Conservation (phyloP, 352 stramenopile genomes). For the Pseudoperonospora humuli region DNA sequence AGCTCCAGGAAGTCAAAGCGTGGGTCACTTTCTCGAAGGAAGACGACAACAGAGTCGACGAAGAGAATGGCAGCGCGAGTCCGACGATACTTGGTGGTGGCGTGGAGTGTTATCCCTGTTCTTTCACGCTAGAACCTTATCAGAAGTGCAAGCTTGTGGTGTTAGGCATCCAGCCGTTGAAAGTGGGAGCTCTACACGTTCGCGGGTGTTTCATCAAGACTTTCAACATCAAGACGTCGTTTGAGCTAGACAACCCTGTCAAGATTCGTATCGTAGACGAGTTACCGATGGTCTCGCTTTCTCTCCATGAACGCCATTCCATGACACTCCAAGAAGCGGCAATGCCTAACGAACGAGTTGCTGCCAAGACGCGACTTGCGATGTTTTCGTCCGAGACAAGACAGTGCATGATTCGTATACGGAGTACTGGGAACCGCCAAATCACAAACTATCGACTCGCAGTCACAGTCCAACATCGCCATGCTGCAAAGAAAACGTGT, state of each 20-base stretch:
- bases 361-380: slow-evolving; percentile 28
- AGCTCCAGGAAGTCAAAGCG: slow-evolving; percentile 49
- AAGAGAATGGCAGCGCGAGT: not conserved
- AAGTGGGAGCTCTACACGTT: slow-evolving; percentile 33
- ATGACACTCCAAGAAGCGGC: slow-evolving; percentile 10
- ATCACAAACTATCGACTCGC: slow-evolving; percentile 39
- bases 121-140: slow-evolving; percentile 41
- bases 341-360: not conserved
- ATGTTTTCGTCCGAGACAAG: slow-evolving; percentile 71
- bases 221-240: slow-evolving; percentile 57
- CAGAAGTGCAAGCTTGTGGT: slow-evolving; percentile 41
- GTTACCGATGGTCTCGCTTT: slow-evolving; percentile 39
- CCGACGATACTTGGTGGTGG: slow-evolving; percentile 2
- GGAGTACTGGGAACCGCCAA: slow-evolving; percentile 33
- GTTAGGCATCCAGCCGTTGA: slow-evolving; percentile 39
- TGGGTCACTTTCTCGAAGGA: slow-evolving; percentile 34
- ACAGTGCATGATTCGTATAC: slow-evolving; percentile 41
- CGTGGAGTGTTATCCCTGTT: slow-evolving; percentile 56
- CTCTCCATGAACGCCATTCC: slow-evolving; percentile 36
- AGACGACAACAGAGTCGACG: not conserved
- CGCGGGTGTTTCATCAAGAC: slow-evolving; percentile 54
- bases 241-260: slow-evolving; percentile 20
- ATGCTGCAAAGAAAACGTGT: slow-evolving; percentile 22
- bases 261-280: slow-evolving; percentile 35
- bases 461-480: slow-evolving; percentile 26